Evolutionary conservation across 805 yeast species (phyloP).

Genomic region (Torulaspora quercuum): DNA sequence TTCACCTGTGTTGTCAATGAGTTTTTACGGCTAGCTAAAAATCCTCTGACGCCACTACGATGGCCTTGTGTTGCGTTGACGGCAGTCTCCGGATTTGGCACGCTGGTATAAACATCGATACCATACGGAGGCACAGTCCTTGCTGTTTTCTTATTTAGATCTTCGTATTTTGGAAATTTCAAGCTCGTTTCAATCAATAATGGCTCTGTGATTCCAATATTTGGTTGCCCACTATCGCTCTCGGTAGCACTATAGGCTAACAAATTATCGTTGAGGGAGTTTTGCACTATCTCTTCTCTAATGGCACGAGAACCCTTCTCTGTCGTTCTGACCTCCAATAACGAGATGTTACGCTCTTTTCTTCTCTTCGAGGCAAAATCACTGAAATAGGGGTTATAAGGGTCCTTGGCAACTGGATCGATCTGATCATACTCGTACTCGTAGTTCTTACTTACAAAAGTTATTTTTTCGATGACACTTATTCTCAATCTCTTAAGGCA

Average conservation of each 20-base stretch:
- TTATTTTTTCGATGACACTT: conserved; percentile 62
- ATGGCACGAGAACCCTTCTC: conserved; percentile 46
- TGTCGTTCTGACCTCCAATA: conserved; percentile 64
- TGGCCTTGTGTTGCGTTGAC: conserved; percentile 8
- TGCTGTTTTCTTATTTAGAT: conserved; percentile 24
- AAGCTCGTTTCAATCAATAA: conserved; percentile 28
- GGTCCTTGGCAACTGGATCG: conserved; percentile 33
- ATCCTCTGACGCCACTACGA: conserved; percentile 22
- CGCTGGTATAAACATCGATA: conserved; percentile 26
- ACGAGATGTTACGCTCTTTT: conserved; percentile 52
- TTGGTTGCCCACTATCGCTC: conserved; percentile 16
- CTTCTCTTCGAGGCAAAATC: conserved; percentile 33
- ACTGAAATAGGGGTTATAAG: conserved; percentile 33
- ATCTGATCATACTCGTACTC: conserved; percentile 54
- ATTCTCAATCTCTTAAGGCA: conserved; percentile 60
- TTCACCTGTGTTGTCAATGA: conserved; percentile 10
- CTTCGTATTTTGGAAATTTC: conserved; percentile 31
- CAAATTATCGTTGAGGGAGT: conserved; percentile 58
- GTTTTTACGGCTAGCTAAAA: conserved; percentile 21
- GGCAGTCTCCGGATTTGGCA: conserved; percentile 19
- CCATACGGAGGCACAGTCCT: conserved; percentile 36
- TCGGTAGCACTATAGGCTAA: conserved; percentile 45
- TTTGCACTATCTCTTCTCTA: conserved; percentile 54
- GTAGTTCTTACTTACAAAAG: conserved; percentile 56
- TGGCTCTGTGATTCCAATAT: conserved; percentile 25